Base-by-base conservation (phyloP, 768 basidiomycete genomes). In the Leccinum uliginosum region DNA sequence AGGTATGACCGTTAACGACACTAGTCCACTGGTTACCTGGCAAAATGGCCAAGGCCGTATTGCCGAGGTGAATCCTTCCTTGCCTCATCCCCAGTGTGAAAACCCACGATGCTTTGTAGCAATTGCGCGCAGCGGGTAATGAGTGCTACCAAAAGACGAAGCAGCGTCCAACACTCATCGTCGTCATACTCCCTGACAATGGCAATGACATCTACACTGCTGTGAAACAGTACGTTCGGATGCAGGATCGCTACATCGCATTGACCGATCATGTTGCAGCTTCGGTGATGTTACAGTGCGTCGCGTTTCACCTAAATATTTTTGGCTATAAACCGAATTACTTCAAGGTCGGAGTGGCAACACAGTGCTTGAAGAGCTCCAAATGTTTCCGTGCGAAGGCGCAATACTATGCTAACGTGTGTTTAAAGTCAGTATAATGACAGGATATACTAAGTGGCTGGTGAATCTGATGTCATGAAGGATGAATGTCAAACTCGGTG, bases 401-500 rank as follows among this genome's bases (percentile, higher is more conserved):
- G 0, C 91, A 92, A 60, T 93, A 91, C 62, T 92, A 78, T 57
- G 90, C 90, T 1, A 93, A 92, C 58, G 86, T 91, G 6, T 84
- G 82, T 61, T 69, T 92, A 30, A 92, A 92, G 89, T 89, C 54
- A 62, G 84, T 71, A 8, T 27, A 24, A 34, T 23, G 27, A 26
- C n/a, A 11, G n/a, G n/a, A 30, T 54, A 7, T 5, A n/a, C n/a
- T n/a, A n/a, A 27, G 14, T 21, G 15, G 24, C 14, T 54, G 38
- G 9, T 24, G 27, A 26, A 50, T 38, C 50, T 57, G 56, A 55
- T 52, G 35, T 17, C 4, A 24, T 23, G 21, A 58, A 92, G 89
- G 68, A 78, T 92, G 62, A 92, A 92, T 58, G 90, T 90, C 19
- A 92, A 93, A 68, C 76, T 92, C 0, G 91, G 90, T 14, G 91